Evolutionary conservation across 306 rosid species (phyloP).

Genomic region (Ammopiptanthus mongolicus): DNA sequence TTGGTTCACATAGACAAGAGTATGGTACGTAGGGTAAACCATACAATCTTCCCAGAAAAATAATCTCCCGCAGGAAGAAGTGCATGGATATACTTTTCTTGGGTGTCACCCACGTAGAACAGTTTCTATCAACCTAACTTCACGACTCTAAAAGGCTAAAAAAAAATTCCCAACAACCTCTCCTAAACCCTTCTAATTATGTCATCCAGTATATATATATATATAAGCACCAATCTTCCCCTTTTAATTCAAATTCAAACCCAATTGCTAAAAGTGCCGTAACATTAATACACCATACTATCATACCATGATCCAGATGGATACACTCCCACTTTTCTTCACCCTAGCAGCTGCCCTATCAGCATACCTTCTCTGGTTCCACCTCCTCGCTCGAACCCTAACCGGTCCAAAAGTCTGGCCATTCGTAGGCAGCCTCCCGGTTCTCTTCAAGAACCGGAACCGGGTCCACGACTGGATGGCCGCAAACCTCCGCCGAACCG

Average conservation of each 20-base stretch:
- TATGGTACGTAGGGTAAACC: too few relatives aligned
- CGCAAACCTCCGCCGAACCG: slow-evolving; percentile 46
- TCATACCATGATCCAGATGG: slow-evolving; percentile 22
- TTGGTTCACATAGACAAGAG: too few relatives aligned
- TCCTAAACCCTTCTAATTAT: slow-evolving; percentile 36
- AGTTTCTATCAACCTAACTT: slow-evolving; percentile 38
- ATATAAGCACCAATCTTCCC: background rate
- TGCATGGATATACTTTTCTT: slow-evolving; percentile 11
- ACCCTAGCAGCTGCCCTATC: slow-evolving; percentile 28
- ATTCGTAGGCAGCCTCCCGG: slow-evolving; percentile 70
- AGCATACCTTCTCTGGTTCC: slow-evolving; percentile 63
- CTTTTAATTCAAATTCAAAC: background rate
- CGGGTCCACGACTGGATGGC: slow-evolving; percentile 83
- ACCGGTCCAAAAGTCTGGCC: slow-evolving; percentile 81
- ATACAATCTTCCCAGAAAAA: too few relatives aligned
- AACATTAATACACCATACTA: background rate
- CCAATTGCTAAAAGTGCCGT: background rate
- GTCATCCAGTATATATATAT: slow-evolving; percentile 14
- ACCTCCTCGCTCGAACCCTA: slow-evolving; percentile 42
- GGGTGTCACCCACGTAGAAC: background rate
- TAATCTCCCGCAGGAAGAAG: too few relatives aligned
- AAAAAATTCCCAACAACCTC: slow-evolving; percentile 58
- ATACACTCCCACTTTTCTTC: slow-evolving; percentile 34
- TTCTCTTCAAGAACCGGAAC: slow-evolving; percentile 45
- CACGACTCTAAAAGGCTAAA: background rate